Conservation (phyloP, 1,139 yeast genomes). For the Saccharomyces hybrid region DNA sequence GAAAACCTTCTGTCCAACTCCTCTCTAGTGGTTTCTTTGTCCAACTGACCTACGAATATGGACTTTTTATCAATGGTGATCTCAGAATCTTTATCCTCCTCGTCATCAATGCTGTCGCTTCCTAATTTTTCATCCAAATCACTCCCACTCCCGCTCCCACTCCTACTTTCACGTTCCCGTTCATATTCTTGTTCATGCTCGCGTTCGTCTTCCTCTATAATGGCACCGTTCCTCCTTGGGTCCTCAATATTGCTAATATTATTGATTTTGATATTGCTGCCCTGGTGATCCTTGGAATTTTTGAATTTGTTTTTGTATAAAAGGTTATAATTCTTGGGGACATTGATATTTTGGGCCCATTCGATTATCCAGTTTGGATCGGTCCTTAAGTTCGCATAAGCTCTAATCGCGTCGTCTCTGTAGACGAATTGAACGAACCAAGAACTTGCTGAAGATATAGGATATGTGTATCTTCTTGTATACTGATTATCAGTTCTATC, state of each 20-base stretch:
- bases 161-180: background rate
- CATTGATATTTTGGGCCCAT: slow-evolving; percentile 79
- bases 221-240: slow-evolving; percentile 12
- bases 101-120: background rate
- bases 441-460: slow-evolving; percentile 33
- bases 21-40: slow-evolving; percentile 46
- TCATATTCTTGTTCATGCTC: background rate
- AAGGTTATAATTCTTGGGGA: slow-evolving; percentile 31
- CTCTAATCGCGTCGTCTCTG: slow-evolving; percentile 85
- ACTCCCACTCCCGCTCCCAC: background rate
- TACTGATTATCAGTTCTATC: slow-evolving; percentile 35
- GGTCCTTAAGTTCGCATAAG: slow-evolving; percentile 63
- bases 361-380: slow-evolving; percentile 50
- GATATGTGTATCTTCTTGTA: slow-evolving; percentile 32
- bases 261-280: background rate
- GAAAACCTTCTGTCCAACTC: slow-evolving; percentile 51
- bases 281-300: background rate
- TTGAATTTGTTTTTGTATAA: background rate
- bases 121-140: background rate
- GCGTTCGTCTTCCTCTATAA: background rate
- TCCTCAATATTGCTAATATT: slow-evolving; percentile 4
- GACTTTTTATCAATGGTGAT: slow-evolving; percentile 59
- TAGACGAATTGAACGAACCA: slow-evolving; percentile 82
- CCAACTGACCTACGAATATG: slow-evolving; percentile 70
- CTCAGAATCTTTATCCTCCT: slow-evolving; percentile 3